Conservation (phyloP, 1,139 yeast species). For the Zhuliangozyma parablackwelliae region DNA sequence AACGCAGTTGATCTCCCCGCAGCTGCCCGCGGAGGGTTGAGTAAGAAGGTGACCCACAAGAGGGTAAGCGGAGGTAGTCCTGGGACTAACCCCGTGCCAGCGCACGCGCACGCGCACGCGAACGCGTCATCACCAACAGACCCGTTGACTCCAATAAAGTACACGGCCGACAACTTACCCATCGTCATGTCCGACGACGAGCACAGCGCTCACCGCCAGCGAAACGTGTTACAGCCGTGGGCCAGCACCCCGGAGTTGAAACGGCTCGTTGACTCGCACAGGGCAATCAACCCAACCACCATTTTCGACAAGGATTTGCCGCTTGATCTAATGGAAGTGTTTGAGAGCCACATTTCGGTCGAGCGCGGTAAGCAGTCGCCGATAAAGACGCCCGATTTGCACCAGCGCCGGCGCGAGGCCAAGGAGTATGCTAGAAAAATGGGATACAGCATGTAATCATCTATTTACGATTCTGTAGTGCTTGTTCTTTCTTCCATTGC, state of each 20-base stretch:
- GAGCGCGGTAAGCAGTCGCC: constrained; percentile 60
- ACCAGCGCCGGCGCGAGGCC: constrained; percentile 39
- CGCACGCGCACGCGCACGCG: no score
- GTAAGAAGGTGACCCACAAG: not conserved
- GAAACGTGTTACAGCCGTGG: constrained; percentile 58
- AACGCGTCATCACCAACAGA: no score
- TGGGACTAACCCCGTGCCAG: no score
- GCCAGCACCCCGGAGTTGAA: constrained; percentile 64
- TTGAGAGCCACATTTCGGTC: constrained; percentile 45
- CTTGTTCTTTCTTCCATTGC: constrained; percentile 63
- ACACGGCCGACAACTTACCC: constrained; percentile 29
- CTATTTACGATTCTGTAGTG: constrained; percentile 44
- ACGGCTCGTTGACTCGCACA: constrained; percentile 51
- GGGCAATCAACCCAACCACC: constrained; percentile 59
- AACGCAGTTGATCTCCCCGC: constrained; percentile 35
- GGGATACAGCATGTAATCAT: constrained; percentile 35
- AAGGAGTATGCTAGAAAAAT: constrained; percentile 45
- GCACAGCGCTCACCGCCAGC: constrained; percentile 38
- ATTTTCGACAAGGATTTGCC: constrained; percentile 74
- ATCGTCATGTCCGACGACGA: constrained; percentile 56
- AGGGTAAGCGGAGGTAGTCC: constrained; percentile 1
- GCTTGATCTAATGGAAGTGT: constrained; percentile 64
- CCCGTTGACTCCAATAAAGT: constrained; percentile 8
- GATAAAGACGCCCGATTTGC: constrained; percentile 30
- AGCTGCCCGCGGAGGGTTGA: constrained; percentile 26